phyloP scores from a whole-genome alignment of 1,139 yeast genomes.

The Lodderomyces elongisporus region DNA sequence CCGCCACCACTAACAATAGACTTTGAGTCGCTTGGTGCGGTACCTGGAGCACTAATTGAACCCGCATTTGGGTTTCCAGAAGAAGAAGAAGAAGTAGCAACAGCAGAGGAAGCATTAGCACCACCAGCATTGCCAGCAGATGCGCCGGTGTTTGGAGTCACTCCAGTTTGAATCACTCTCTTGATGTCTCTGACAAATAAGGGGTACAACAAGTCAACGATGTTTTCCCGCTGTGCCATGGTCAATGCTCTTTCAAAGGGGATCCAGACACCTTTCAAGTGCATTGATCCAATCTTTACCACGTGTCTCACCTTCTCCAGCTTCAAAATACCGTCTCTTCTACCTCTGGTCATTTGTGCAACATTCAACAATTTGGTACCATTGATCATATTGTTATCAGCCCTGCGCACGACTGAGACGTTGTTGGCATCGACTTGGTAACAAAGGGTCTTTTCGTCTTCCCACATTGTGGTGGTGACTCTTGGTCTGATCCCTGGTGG shows the following conservation, averaged over 20 bases:
- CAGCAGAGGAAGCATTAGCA: neutral
- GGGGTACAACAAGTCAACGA: conserved; percentile 81
- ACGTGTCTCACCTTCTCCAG: conserved; percentile 87
- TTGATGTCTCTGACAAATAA: conserved; percentile 84
- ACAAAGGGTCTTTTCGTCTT: conserved; percentile 89
- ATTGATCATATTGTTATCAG: conserved; percentile 89
- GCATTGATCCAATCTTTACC: conserved; percentile 96
- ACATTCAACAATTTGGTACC: conserved; percentile 75
- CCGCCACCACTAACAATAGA: too few relatives aligned
- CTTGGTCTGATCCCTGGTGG: conserved; percentile 66
- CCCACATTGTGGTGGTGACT: conserved; percentile 96
- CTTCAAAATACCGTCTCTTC: conserved; percentile 61
- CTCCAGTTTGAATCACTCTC: conserved; percentile 54
- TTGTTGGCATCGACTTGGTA: conserved; percentile 94
- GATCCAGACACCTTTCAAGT: conserved; percentile 95
- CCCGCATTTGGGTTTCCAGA: conserved; percentile 13
- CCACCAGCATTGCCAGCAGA: conserved; percentile 7
- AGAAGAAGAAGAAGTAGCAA: too few relatives aligned
- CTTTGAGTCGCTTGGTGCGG: too few relatives aligned
- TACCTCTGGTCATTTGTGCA: conserved; percentile 53
- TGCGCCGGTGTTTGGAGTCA: conserved; percentile 28
- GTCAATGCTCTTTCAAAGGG: conserved; percentile 91
- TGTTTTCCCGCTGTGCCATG: conserved; percentile 87
- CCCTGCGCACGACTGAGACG: conserved; percentile 87
- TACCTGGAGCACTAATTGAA: conserved; percentile 13